Base-by-base conservation (phyloP, 345 rosid genomes). In the Barbarea vulgaris region DNA sequence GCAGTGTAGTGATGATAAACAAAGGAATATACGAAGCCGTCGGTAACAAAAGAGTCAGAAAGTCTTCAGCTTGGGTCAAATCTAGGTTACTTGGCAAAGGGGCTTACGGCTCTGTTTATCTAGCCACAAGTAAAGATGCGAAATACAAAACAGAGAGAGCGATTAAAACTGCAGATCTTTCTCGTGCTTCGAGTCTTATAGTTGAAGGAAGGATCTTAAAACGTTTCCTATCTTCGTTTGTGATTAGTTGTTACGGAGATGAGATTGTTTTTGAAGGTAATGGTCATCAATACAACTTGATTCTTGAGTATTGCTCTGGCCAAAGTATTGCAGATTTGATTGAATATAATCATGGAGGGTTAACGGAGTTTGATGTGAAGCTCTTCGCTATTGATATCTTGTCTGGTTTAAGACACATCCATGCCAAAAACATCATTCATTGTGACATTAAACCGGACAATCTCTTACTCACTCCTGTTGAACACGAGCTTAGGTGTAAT, bases 371-470 rank as follows among this genome's bases (percentile, higher is more conserved):
- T 1, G 25, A 44, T 17, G 64, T 64, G 1, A 73, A 42, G 17
- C 19, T 64, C 0, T 54, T 64, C 15, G 72, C 72, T 10, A 46
- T 14, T 22, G 72, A 66, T 66, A 17, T 74, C 3, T 4, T 74
- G 47, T 54, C 2, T 14, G 79, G 79, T 67, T 53, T 75, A 13
- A 6, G 0, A 0, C 30, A 67, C 37, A 37, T 75, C 1, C 79
- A 75, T 9, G 9, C 2, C 5, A 2, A 3, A 0, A 36, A 67
- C 31, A 75, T 67, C 9, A 14, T 75, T 10, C 73, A 75, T 2
- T 67, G 79, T 18, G 79, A 75, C 4, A 75, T 75, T 2, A 75
- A 75, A 75, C 73, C 79, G 1, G 73, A 48, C 3, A 75, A 75
- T 30, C 19, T 75, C 36, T 37, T 75, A 1, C 73, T 75, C 11